phyloP scores from a whole-genome alignment of 164 flowering plant genomes.

The Berberis vulgaris region DNA sequence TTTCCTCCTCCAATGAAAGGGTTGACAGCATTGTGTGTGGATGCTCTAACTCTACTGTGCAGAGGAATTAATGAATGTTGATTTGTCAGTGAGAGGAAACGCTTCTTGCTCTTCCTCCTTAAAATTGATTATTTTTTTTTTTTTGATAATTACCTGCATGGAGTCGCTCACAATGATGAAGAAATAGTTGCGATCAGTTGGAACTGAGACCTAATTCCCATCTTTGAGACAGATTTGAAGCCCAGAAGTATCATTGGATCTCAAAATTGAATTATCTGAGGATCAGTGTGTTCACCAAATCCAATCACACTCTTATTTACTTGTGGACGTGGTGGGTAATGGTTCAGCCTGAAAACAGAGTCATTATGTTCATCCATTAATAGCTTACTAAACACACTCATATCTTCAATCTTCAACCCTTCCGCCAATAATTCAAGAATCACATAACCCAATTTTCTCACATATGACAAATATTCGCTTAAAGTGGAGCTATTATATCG shows the following conservation, averaged over 20 bases:
- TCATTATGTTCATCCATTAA: slow-evolving; percentile 62
- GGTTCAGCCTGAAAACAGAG: slow-evolving; percentile 67
- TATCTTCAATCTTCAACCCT: slow-evolving; percentile 40
- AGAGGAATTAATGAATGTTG: no score
- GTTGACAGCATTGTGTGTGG: no score
- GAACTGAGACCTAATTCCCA: slow-evolving; percentile 82
- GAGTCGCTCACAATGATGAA: slow-evolving; percentile 82
- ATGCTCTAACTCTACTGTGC: no score
- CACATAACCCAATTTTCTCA: slow-evolving; percentile 41
- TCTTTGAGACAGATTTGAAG: slow-evolving; percentile 66
- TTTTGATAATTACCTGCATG: slow-evolving; percentile 47
- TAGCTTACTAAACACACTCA: slow-evolving; percentile 41
- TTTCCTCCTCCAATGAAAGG: no score
- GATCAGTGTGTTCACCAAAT: slow-evolving; percentile 97
- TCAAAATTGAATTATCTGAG: slow-evolving; percentile 74
- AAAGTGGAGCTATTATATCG: slow-evolving; percentile 25
- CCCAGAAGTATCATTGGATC: slow-evolving; percentile 74
- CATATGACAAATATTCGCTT: slow-evolving; percentile 36
- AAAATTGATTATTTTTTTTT: no score
- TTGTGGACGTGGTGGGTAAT: slow-evolving; percentile 76
- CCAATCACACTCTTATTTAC: slow-evolving; percentile 46
- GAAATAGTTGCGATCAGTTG: slow-evolving; percentile 64
- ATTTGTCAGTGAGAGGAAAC: no score
- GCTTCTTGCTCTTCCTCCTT: no score
- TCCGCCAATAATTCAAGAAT: slow-evolving; percentile 64